Percentiles rank a stretch among this genome's conserved stretches.
Conservation (phyloP, 2,329 filamentous ascomycete genomes). For the Macroventuria anomochaeta region DNA sequence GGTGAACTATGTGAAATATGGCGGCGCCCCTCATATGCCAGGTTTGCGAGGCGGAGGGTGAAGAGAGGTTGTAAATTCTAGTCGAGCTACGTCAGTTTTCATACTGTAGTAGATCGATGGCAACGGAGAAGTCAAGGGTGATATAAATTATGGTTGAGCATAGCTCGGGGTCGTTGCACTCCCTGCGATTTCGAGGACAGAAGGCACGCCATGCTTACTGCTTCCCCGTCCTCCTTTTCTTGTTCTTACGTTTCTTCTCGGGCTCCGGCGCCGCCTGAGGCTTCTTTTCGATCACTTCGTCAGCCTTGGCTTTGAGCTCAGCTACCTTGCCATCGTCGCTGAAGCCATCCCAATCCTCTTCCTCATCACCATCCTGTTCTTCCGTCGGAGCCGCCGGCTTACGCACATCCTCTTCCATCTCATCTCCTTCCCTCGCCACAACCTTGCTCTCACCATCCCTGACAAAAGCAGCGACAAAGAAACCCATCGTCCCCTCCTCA, state of each 20-base stretch:
- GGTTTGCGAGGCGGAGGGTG: too few species aligned
- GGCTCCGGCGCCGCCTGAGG: background rate
- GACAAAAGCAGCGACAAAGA: constrained; percentile 91
- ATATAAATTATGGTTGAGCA: too few species aligned
- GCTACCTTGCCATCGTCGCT: constrained; percentile 41
- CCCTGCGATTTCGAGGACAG: too few species aligned
- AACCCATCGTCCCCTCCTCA: constrained; percentile 86
- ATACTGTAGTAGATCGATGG: too few species aligned
- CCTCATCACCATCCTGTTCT: constrained; percentile 31
- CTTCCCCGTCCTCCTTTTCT: constrained; percentile 28
- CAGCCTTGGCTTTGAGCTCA: constrained; percentile 9
- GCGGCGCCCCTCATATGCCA: too few species aligned
- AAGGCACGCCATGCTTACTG: too few species aligned
- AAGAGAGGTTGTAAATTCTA: too few species aligned
- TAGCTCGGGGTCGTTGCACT: too few species aligned
- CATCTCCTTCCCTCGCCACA: background rate
- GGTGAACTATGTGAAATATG: too few species aligned
- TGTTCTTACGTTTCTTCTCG: constrained; percentile 25
- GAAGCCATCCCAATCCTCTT: constrained; percentile 54
- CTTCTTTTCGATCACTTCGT: background rate
- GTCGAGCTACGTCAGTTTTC: too few species aligned
- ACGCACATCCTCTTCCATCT: background rate
- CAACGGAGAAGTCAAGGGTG: too few species aligned
- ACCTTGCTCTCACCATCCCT: constrained; percentile 60
- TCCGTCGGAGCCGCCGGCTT: background rate